These are phyloP conservation scores for Rhizopus arrhizus DNA, from an alignment of 371 early-diverging fungal species.

Conservation along the genomic window DNA sequence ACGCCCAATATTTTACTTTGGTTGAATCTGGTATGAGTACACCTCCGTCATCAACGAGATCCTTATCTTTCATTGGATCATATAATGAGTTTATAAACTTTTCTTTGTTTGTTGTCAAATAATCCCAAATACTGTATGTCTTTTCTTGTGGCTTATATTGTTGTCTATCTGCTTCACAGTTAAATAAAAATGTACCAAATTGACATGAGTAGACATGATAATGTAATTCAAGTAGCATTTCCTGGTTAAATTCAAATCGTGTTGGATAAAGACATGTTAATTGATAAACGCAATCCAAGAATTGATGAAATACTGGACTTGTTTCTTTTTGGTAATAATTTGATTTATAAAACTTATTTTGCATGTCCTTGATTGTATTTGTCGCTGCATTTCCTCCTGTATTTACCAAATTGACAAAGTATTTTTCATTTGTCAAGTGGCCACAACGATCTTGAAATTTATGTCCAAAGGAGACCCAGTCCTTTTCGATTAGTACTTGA, in stretches of 20 bases:
- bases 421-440: conserved; percentile 78
- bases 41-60: conserved; percentile 53
- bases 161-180: conserved; percentile 78
- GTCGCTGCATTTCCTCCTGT: conserved; percentile 59
- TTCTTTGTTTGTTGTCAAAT: conserved; percentile 61
- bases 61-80: conserved; percentile 53
- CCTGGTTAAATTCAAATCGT: conserved; percentile 91
- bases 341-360: conserved; percentile 68
- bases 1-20: conserved; percentile 74
- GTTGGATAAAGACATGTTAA: conserved; percentile 85
- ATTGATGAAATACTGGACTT: conserved; percentile 94
- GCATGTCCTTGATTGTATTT: conserved; percentile 73
- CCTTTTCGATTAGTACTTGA: conserved; percentile 90
- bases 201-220: conserved; percentile 87
- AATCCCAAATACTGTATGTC: conserved; percentile 83
- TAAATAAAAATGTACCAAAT: conserved; percentile 92
- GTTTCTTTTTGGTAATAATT: conserved; percentile 72
- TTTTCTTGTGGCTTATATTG: conserved; percentile 40
- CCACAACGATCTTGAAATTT: conserved; percentile 94
- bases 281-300: conserved; percentile 93
- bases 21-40: conserved; percentile 66
- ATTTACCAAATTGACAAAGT: conserved; percentile 60
- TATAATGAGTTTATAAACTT: conserved; percentile 58
- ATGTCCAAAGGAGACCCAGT: conserved; percentile 96
- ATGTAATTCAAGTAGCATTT: conserved; percentile 77